phyloP scores from a whole-genome alignment of 2,329 filamentous ascomycete genomes.

The Hymenotorrendiella dingleyae region DNA sequence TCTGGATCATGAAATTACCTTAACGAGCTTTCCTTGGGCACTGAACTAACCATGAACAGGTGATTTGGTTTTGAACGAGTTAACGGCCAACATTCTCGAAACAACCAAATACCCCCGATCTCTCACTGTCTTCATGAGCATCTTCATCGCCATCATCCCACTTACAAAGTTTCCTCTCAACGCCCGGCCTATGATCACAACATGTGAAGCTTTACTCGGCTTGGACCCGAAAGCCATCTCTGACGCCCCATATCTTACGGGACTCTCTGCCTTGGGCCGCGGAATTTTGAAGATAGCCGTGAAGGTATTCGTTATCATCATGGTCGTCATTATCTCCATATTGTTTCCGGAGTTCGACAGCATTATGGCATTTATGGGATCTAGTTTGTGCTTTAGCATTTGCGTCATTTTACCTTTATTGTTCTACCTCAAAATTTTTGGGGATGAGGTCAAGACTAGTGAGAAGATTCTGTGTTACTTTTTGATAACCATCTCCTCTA shows the following conservation, averaged over 20 bases:
- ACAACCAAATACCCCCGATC: constrained; percentile 66
- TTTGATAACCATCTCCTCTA: constrained; percentile 62
- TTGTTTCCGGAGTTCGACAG: constrained; percentile 63
- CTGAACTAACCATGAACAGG: too few relatives aligned
- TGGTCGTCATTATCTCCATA: constrained; percentile 71
- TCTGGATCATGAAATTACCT: too few relatives aligned
- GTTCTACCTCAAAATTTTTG: constrained; percentile 89
- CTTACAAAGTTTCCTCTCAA: constrained; percentile 93
- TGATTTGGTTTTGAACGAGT: constrained; percentile 79
- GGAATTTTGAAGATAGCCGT: constrained; percentile 54
- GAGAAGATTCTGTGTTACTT: constrained; percentile 64
- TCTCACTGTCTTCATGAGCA: constrained; percentile 72
- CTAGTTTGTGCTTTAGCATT: constrained; percentile 85
- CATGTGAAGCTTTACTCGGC: constrained; percentile 73
- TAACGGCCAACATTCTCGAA: constrained; percentile 82
- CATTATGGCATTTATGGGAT: constrained; percentile 75
- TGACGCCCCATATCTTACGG: constrained; percentile 42
- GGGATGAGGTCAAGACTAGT: constrained; percentile 55
- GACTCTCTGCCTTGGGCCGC: constrained; percentile 51
- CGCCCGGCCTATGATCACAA: constrained; percentile 80
- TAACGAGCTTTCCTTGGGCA: too few relatives aligned
- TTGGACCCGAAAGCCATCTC: constrained; percentile 43
- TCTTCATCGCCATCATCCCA: constrained; percentile 87
- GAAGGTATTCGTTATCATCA: constrained; percentile 59
- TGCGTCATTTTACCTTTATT: constrained; percentile 85